Percentiles rank a stretch among this genome's conserved stretches.
phyloP scores from a whole-genome alignment of 768 basidiomycete genomes.

The Auricularia cornea region DNA sequence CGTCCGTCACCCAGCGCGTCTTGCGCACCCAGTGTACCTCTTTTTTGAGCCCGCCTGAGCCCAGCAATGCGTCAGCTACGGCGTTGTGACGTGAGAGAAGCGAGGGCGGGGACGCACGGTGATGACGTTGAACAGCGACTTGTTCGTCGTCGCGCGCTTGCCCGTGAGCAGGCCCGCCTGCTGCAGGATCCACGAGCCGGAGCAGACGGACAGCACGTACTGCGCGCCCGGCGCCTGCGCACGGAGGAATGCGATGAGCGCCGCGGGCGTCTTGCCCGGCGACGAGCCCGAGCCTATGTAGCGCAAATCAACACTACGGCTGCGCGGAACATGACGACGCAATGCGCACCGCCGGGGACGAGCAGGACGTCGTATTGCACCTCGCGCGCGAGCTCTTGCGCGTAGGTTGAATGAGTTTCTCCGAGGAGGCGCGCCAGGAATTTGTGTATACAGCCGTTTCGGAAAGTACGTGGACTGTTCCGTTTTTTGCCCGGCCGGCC shows the following conservation, averaged over 20 bases:
- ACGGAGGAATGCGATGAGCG: background rate
- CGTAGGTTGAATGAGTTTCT: too few species aligned
- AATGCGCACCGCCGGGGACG: background rate
- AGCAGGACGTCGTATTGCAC: background rate
- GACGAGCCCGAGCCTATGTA: background rate
- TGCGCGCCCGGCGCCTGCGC: background rate
- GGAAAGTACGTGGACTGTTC: too few species aligned
- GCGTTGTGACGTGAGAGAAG: too few species aligned
- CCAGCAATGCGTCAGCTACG: too few species aligned
- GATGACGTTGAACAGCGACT: background rate
- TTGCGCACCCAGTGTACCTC: slow-evolving; percentile 38
- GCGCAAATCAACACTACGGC: background rate
- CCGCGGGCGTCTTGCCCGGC: background rate
- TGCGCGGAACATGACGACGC: background rate
- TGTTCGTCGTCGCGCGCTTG: background rate
- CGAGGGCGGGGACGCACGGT: too few species aligned
- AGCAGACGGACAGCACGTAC: background rate
- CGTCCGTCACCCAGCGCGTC: slow-evolving; percentile 42
- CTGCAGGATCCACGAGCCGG: background rate
- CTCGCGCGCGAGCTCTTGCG: too few species aligned
- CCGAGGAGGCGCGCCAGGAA: too few species aligned
- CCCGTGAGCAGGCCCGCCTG: background rate
- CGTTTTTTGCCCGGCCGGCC: too few species aligned
- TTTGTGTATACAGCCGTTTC: too few species aligned
- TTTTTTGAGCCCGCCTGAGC: too few species aligned